phyloP scores from a whole-genome alignment of 805 yeast species.

The Candida silvatica region DNA sequence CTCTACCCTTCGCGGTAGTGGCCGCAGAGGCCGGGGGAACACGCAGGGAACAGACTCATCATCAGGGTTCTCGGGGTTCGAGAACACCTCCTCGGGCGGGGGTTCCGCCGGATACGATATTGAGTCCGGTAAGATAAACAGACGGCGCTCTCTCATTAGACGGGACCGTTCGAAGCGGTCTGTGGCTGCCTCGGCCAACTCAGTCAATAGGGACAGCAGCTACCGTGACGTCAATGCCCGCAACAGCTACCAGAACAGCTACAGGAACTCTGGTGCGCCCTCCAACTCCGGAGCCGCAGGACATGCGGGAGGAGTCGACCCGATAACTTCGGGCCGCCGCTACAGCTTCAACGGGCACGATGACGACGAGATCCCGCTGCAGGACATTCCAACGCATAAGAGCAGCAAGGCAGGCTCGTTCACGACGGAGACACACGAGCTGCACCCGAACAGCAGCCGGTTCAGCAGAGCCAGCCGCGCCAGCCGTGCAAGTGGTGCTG shows the following conservation, averaged over 20 bases:
- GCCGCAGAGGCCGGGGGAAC: no score
- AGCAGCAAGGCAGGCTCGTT: neutral
- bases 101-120: no score
- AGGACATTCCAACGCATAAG: neutral
- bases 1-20: no score
- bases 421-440: neutral
- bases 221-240: neutral
- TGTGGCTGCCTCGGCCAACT: neutral
- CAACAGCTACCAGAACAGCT: neutral
- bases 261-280: no score
- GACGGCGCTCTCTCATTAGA: constrained; percentile 68
- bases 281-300: no score
- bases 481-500: no score
- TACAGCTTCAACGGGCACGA: neutral
- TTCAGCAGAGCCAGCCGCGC: no score
- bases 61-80: no score
- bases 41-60: no score
- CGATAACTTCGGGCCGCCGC: neutral
- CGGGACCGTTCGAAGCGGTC: constrained; percentile 76
- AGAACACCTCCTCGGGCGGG: no score
- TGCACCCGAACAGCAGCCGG: no score
- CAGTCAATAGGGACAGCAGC: neutral
- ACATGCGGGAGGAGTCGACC: no score
- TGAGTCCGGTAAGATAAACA: constrained; percentile 27
- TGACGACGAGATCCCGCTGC: neutral